A percentile compares a stretch with the other conserved stretches of the same genome.
Conservation (phyloP, 2,329 filamentous ascomycete species). For the Teratosphaeriaceae sp. region DNA sequence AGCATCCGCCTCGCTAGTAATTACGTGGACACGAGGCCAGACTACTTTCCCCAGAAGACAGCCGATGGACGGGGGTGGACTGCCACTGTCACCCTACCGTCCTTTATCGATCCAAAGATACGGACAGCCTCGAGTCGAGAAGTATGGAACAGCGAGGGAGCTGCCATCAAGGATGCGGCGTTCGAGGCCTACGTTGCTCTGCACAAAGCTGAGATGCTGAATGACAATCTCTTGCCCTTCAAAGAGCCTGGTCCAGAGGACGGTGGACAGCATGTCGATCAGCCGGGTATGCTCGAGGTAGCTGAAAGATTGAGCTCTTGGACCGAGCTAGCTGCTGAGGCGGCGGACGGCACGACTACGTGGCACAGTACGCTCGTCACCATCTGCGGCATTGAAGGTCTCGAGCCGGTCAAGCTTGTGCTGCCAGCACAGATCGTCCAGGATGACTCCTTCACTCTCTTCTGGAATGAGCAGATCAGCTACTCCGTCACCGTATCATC, state of each 20-base stretch:
- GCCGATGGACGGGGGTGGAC: constrained; percentile 27
- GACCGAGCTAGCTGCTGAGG: not conserved
- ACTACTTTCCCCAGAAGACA: constrained; percentile 52
- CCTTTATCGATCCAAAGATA: constrained; percentile 57
- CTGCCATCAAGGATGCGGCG: constrained; percentile 72
- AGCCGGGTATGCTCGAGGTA: constrained; percentile 21
- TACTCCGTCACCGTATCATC: constrained; percentile 11
- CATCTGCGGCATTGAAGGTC: not conserved
- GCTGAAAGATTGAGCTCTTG: constrained; percentile 11
- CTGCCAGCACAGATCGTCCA: constrained; percentile 11
- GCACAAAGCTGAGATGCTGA: constrained; percentile 64
- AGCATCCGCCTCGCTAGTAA: constrained; percentile 48
- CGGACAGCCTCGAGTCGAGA: constrained; percentile 46
- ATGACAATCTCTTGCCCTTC: constrained; percentile 68
- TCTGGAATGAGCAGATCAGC: constrained; percentile 19
- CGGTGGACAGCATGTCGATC: constrained; percentile 15
- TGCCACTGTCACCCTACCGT: constrained; percentile 64
- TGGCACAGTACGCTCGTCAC: constrained; percentile 8
- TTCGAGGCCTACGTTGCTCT: constrained; percentile 72
- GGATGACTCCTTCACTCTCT: constrained; percentile 12
- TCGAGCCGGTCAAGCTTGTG: constrained; percentile 10
- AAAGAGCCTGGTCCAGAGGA: constrained; percentile 19
- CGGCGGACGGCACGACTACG: not conserved
- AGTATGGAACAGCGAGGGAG: constrained; percentile 64
- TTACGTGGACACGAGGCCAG: constrained; percentile 59